A percentile compares a stretch with the other conserved stretches of the same genome.
Conservation (phyloP, 2,329 filamentous ascomycete genomes). For the Colletotrichum acutatum region DNA sequence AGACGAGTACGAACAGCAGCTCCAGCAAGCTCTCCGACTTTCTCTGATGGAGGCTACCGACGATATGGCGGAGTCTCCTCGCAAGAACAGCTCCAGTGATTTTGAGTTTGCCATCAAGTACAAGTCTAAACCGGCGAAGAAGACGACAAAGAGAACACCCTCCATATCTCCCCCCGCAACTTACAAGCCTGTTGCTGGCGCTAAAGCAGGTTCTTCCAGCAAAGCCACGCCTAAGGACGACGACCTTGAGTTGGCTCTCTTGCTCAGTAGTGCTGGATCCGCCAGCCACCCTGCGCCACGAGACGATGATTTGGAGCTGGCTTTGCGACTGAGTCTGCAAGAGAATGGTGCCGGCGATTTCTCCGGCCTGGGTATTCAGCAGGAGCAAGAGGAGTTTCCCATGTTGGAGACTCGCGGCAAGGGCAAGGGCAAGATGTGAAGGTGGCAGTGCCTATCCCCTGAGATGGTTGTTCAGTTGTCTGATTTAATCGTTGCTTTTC, state of each 20-base stretch:
- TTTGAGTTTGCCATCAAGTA: constrained; percentile 63
- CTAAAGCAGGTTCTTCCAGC: constrained; percentile 20
- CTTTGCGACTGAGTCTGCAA: constrained; percentile 62
- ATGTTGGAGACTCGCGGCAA: constrained; percentile 51
- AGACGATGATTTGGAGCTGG: constrained; percentile 71
- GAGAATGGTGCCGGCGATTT: constrained; percentile 39
- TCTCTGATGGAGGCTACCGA: constrained; percentile 68
- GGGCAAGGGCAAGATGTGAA: constrained; percentile 55
- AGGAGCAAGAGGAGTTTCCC: constrained; percentile 52
- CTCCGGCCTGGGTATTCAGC: constrained; percentile 42
- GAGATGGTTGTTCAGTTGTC: constrained; percentile 24
- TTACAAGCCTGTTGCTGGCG: constrained; percentile 43
- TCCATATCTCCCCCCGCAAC: constrained; percentile 50
- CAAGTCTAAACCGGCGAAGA: constrained; percentile 55
- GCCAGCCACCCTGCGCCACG: constrained; percentile 58
- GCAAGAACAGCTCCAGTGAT: constrained; percentile 57
- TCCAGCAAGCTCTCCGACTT: constrained; percentile 71
- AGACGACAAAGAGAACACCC: constrained; percentile 48
- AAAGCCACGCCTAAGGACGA: constrained; percentile 53
- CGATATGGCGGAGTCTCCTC: constrained; percentile 57
- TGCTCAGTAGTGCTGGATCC: constrained; percentile 61
- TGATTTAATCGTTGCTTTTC: background rate
- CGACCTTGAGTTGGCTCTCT: constrained; percentile 69
- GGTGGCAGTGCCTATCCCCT: background rate
- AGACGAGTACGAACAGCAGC: constrained; percentile 69